Evolutionary conservation across 2,329 filamentous ascomycete species (phyloP), one percentile per base, ranked within the genome.

Genomic region (Ophiosphaerella korrae): DNA sequence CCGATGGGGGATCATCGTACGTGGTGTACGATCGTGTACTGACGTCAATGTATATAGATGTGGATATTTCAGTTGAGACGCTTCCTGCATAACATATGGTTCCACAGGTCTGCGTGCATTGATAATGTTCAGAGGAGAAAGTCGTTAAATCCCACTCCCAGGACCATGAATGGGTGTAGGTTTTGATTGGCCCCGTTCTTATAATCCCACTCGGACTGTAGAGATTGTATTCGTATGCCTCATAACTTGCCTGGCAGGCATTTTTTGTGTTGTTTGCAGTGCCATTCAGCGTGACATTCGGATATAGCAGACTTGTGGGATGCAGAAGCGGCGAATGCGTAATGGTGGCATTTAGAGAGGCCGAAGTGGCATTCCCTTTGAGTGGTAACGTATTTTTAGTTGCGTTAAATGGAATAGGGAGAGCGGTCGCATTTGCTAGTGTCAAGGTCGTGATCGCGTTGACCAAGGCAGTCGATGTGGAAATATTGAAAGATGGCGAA

Each of bases 11-110:
- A n/a, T 39, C 33, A 1, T 44, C 31, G 6, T 41, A 38, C 24
- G 33, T 47, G 1, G 48, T 53, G 12, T 29, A 14, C 14, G 41
- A 39, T 16, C 32, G 14, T 11, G 32, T 26, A 13, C 26, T 12
- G 11, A 29, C 1, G 35, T 33, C 7, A 54, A 35, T 11, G 14
- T 36, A 29, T 29, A 29, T 7, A 3, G 56, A 52, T 16, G 49
- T 50, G 8, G 50, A 53, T 6, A 44, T 33, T 8, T 42, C 50
- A 2, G 36, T 46, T 2, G 55, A 52, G 5, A 54, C 44, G 6
- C 50, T 43, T 11, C 52, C 52, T 16, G 53, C 54, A 23, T 62
- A 62, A 31, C 52, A 58, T 4, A 58, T 49, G 8, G 36, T 60
- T 3, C 53, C 57, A 39, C 59, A 62, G 11, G 43, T 55, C 16